Evolutionary conservation across 192 early-diverging fungal genomes (phyloP), one percentile per base, ranked within the genome.

Genomic region (Pilaira anomala): DNA sequence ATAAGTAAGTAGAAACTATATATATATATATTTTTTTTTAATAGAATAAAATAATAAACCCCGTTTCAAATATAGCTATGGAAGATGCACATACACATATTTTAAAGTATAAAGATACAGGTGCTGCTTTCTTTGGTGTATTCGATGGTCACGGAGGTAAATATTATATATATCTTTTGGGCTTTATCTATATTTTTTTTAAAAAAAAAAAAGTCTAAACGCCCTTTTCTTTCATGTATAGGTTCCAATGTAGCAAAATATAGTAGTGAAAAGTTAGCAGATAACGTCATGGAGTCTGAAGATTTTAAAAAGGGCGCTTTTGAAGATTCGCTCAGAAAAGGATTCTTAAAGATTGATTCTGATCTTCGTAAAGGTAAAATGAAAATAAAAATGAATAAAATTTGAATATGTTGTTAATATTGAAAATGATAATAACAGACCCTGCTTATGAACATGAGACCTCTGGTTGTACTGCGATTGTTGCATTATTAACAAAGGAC

Each of bases 81-180:
- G 95, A 98, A 73, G 95, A 97, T 76, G 91, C 91, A 16, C 93
- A 95, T 76, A 90, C 93, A 21, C 89, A 90, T 40, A 52, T 93
- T 51, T 78, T 93, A 36, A 82, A 82, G 48, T 62, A 94, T 19
- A 71, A 78, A 25, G 82, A 79, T 24, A 80, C 78, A 33, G 75
- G 85, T 50, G 67, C 71, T 30, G 88, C 89, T n/a, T 96, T 94
- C 76, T 97, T 96, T 82, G 90, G 84, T 16, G 93, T 97, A n/a
- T 97, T 87, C 73, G 95, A 97, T 73, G 95, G 95, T 5, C 95
- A 97, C 63, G 95, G 95, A 69, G 89, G 88, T 62, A 82, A 74
- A 66, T 52, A 29, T 4, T 36, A n/a, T n/a, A n/a, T n/a, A n/a
- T n/a, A 9, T 36, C 33, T 36, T 36, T 33, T 33, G 3, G 30